Conservation (phyloP, 495 filamentous ascomycete species). For the Evansstolkia leycettana region DNA sequence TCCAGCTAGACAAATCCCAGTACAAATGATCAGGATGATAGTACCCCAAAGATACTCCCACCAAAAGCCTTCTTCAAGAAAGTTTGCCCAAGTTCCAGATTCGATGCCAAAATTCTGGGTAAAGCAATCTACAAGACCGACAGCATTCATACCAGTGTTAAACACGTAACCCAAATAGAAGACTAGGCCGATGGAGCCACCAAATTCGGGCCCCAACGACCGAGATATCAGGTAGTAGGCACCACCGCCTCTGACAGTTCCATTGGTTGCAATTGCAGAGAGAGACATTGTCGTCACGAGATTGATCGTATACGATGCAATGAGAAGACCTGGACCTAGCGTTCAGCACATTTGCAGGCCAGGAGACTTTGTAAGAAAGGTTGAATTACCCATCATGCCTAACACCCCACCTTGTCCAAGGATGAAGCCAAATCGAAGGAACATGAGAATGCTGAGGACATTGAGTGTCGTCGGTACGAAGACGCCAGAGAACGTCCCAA, state of each 20-base stretch:
- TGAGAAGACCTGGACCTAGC: constrained; percentile 45
- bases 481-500: constrained; percentile 66
- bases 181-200: constrained; percentile 81
- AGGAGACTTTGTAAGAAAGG: neutral
- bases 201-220: constrained; percentile 78
- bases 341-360: constrained; percentile 7
- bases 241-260: constrained; percentile 76
- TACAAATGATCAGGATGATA: constrained; percentile 58
- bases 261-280: constrained; percentile 82
- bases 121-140: constrained; percentile 75
- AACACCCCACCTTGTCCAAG: constrained; percentile 67
- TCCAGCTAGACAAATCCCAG: constrained; percentile 64
- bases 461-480: constrained; percentile 81
- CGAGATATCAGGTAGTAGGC: constrained; percentile 86
- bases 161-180: constrained; percentile 78
- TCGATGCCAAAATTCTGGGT: constrained; percentile 58
- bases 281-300: constrained; percentile 76
- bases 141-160: constrained; percentile 82
- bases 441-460: constrained; percentile 90
- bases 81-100: constrained; percentile 44
- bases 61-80: constrained; percentile 63
- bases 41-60: constrained; percentile 72
- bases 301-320: constrained; percentile 64
- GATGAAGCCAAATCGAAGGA: constrained; percentile 70
- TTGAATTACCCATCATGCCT: constrained; percentile 61